Percentiles rank a stretch among this genome's conserved stretches.
Evolutionary conservation across 73 alveolate genomes (phyloP).

Genomic region (Paramecium octaurelia): DNA sequence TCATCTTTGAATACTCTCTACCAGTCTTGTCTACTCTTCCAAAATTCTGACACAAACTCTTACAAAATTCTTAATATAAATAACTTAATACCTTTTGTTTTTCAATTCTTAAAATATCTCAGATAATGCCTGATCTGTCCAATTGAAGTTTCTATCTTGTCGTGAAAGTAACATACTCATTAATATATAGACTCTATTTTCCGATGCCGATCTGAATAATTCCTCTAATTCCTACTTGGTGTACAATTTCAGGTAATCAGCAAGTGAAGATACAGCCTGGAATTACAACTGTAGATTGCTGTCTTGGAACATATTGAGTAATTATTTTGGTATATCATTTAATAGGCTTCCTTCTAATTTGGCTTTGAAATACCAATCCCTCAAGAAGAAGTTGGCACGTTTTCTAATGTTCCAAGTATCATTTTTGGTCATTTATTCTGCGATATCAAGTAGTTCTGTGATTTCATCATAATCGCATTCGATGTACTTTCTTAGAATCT

Average conservation of each 20-base stretch:
- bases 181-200: constrained; percentile 22
- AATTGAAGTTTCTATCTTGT: constrained; percentile 15
- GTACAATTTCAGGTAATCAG: constrained; percentile 28
- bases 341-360: background rate
- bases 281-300: background rate
- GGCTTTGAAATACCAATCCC: constrained; percentile 37
- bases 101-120: background rate
- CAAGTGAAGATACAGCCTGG: background rate
- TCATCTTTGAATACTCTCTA: background rate
- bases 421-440: background rate
- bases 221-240: background rate
- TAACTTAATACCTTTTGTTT: background rate
- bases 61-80: background rate
- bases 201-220: background rate
- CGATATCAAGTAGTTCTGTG: background rate
- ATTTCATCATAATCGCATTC: constrained; percentile 35
- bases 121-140: background rate
- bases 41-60: constrained; percentile 27
- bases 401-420: constrained; percentile 26
- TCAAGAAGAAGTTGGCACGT: background rate
- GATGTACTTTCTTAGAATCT: background rate
- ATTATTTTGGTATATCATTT: background rate
- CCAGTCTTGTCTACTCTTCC: constrained; percentile 37
- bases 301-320: background rate
- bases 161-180: constrained; percentile 29